phyloP scores from a whole-genome alignment of 2,329 filamentous ascomycete species.

The Paecilomyces formosus region DNA sequence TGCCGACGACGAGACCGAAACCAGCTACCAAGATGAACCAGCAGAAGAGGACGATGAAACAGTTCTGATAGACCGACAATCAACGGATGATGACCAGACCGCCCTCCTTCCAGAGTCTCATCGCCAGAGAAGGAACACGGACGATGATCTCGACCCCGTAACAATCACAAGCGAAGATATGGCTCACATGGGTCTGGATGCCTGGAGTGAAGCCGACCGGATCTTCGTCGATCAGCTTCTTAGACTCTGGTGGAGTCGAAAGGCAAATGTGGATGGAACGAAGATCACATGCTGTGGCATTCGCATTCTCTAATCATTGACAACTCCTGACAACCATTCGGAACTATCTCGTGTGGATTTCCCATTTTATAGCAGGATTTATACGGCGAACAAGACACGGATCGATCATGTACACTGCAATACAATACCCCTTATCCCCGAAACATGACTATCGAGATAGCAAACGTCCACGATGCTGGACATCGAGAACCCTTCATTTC shows the following conservation, averaged over 20 bases:
- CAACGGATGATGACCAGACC: slow-evolving; percentile 19
- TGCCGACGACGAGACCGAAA: slow-evolving; percentile 7
- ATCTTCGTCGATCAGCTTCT: slow-evolving; percentile 40
- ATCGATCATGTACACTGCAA: background rate
- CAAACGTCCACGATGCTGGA: background rate
- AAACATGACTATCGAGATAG: background rate
- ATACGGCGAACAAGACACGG: background rate
- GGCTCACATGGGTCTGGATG: slow-evolving; percentile 41
- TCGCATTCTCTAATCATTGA: slow-evolving; percentile 28
- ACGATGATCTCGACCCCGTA: slow-evolving; percentile 17
- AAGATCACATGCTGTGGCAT: slow-evolving; percentile 42
- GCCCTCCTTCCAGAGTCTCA: slow-evolving; percentile 10
- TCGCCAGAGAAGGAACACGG: background rate
- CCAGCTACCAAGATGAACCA: slow-evolving; percentile 12
- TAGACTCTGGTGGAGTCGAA: slow-evolving; percentile 38
- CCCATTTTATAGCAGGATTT: background rate
- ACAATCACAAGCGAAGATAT: slow-evolving; percentile 38
- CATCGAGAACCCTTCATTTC: background rate
- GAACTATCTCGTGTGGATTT: background rate
- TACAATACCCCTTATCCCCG: background rate
- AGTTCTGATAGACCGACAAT: slow-evolving; percentile 8
- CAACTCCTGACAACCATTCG: background rate
- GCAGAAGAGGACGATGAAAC: slow-evolving; percentile 11
- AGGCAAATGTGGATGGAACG: slow-evolving; percentile 35
- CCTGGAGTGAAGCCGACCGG: slow-evolving; percentile 41